phyloP scores from a whole-genome alignment of 345 rosid species.

The thale cress (Arabidopsis thaliana) region TAIR10.1 NC_003076.8:18418001-18418500 shows the following conservation, averaged over 20 bases:
- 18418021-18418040: background rate
- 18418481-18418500: slow-evolving; percentile 63
- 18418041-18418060: background rate
- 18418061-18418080: slow-evolving; percentile 39
- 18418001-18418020: background rate
- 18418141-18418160: slow-evolving; percentile 27
- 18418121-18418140: background rate
- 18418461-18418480: slow-evolving; percentile 51
- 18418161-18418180: slow-evolving; percentile 63
- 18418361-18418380: slow-evolving; percentile 57
- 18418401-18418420: slow-evolving; percentile 60
- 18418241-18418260: slow-evolving; percentile 45
- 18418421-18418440: slow-evolving; percentile 45
- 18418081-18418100: slow-evolving; percentile 36
- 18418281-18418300: slow-evolving; percentile 45
- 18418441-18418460: slow-evolving; percentile 45
- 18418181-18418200: slow-evolving; percentile 48
- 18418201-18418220: slow-evolving; percentile 57
- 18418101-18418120: background rate
- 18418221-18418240: slow-evolving; percentile 55
- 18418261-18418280: slow-evolving; percentile 23
- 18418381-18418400: slow-evolving; percentile 65
- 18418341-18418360: slow-evolving; percentile 48
- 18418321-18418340: slow-evolving; percentile 38
- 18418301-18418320: slow-evolving; percentile 40